Evolutionary conservation across 2,329 filamentous ascomycete species (phyloP), one percentile per base, ranked within the genome.

Genomic region (Fusarium pseudonygamai): DNA sequence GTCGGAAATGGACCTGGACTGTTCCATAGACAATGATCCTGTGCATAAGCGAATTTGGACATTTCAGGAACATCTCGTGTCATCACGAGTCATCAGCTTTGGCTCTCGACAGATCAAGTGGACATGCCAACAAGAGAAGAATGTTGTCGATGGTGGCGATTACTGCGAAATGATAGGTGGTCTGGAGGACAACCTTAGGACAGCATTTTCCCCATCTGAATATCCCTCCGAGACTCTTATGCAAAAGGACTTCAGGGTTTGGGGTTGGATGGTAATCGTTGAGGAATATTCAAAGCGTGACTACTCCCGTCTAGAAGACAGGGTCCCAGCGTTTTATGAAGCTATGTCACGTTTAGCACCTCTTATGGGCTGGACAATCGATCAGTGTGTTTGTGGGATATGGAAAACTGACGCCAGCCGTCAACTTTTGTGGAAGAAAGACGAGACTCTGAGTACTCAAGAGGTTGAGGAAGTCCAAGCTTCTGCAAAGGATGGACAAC

Each of bases 101-200:
- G 40, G 40, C 40, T 42, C 22, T 42, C 22, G 22, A 7, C 40
- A 42, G 40, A 42, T 42, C 22, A 42, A 42, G 40, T 42, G 22
- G 40, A n/a, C 22, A 42, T 42, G 14, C 14, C 22, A 42, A 6
- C 0, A 42, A 16, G 40, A 42, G 9, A n/a, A n/a, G 40, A 42
- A 16, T 16, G 6, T 3, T 42, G 22, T 42, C 14, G 40, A 42
- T 42, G 40, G 40, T 10, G 40, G 40, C 1, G 1, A 3, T 3
- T 24, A n/a, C 22, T 7, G 2, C 14, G 3, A 0, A 42, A 42
- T 24, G 22, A 0, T 1, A 11, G 22, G 6, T n/a, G 22, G 0
- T 22, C 22, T 42, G 9, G 22, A 42, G 14, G 14, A 42, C 0
- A 42, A 42, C 9, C 40, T 42, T 5, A 11, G 0, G 0, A 20